Base-by-base conservation (phyloP, 176 grass and related monocot genomes). In the Alopecurus myosuroides region DNA sequence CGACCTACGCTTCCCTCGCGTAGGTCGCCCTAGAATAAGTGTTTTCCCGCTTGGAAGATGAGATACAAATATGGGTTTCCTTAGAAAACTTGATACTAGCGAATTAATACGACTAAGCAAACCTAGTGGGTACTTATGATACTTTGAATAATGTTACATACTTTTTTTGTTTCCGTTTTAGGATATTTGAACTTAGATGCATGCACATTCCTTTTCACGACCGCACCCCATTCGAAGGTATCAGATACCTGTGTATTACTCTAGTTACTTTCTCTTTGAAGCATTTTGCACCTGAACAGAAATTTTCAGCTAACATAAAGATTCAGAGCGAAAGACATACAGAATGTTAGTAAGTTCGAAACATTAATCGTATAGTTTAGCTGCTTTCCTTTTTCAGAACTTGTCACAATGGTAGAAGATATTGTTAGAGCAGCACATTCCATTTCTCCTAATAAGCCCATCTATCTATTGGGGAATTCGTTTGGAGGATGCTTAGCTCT, bases 401-500 rank as follows among this genome's bases (percentile, higher is more conserved):
- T 97, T 57, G 78, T 94, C 33, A 69, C 53, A 84, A 77, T 97
- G 90, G 88, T 97, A 73, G 94, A 94, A 77, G 89, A 90, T 68
- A 60, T 55, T 46, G 78, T 97, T 64, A 94, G 63, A 56, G n/a
- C 39, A 78, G 91, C 92, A 71, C 69, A 90, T 70, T 66, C 67
- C 19, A 82, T 50, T 71, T 93, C 85, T 49, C 94, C 89, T 56
- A 77, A 90, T 55, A 97, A 70, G 44, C 89, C 94, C 22, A 90
- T 97, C 50, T 94, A 94, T 88, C 64, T 97, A 39, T 62, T 97
- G 87, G 94, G 89, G 15, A 90, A 85, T 78, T 97, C 91, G 18
- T 88, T 97, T 84, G 94, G 94, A 88, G 94, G 87, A 78, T 94
- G 94, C 76, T 83, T 97, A 67, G 94, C 94, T 69, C 89, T 94